Evolutionary conservation across 352 stramenopile genomes (phyloP).

Genomic region (Pythium biforme): DNA sequence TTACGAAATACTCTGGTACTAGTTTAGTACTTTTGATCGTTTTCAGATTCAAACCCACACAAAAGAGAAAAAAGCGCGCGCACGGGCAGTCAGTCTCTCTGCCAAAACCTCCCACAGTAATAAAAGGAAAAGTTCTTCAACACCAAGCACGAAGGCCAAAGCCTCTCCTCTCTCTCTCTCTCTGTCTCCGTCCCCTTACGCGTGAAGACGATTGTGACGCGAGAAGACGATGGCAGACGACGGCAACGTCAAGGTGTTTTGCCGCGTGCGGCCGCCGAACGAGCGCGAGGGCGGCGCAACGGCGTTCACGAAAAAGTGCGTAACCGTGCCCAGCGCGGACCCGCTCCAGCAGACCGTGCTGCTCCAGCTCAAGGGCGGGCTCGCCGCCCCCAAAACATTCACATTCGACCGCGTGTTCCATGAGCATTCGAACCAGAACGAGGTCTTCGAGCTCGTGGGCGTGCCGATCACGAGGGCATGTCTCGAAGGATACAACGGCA

Average conservation of each 20-base stretch:
- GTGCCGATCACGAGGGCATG: slow-evolving; percentile 80
- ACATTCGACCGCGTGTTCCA: slow-evolving; percentile 92
- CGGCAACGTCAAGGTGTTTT: slow-evolving; percentile 86
- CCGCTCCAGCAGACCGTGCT: slow-evolving; percentile 55
- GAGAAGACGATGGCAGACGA: slow-evolving; percentile 40
- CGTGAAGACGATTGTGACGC: background rate
- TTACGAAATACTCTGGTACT: slow-evolving; percentile 1
- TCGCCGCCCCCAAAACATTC: slow-evolving; percentile 53
- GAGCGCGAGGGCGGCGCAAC: slow-evolving; percentile 56
- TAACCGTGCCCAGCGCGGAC: slow-evolving; percentile 46
- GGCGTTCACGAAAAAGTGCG: slow-evolving; percentile 61
- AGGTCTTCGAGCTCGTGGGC: slow-evolving; percentile 89
- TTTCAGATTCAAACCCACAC: slow-evolving; percentile 17
- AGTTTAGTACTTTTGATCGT: background rate
- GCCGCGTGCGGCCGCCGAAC: slow-evolving; percentile 81
- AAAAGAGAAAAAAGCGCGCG: slow-evolving; percentile 1
- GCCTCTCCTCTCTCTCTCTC: background rate
- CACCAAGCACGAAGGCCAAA: background rate
- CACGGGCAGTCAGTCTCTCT: background rate
- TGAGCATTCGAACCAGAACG: slow-evolving; percentile 86
- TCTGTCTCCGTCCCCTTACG: background rate
- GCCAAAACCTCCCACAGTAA: background rate
- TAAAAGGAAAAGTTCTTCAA: background rate
- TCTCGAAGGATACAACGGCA: slow-evolving; percentile 83
- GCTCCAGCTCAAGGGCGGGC: slow-evolving; percentile 50